These are phyloP conservation scores for Geoglossum glabrum DNA, from an alignment of 495 filamentous ascomycete genomes.

Conservation along the genomic window DNA sequence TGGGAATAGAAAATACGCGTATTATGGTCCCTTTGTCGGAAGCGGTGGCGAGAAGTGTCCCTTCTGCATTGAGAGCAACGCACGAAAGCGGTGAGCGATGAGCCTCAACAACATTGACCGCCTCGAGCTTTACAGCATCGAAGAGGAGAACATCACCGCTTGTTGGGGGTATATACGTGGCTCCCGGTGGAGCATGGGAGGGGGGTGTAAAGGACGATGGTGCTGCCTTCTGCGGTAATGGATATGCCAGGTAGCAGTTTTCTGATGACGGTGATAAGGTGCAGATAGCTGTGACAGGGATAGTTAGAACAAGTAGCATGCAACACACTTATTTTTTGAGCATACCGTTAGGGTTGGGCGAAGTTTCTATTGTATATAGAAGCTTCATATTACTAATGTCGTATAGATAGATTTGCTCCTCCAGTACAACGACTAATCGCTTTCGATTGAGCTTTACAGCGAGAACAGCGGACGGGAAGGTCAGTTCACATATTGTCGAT, in stretches of 20 bases:
- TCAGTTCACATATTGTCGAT: slow-evolving; percentile 96
- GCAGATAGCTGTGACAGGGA: slow-evolving; percentile 46
- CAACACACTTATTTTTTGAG: neutral
- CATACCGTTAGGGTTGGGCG: slow-evolving; percentile 67
- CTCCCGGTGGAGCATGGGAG: slow-evolving; percentile 66
- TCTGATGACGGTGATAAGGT: slow-evolving; percentile 89
- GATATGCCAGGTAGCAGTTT: slow-evolving; percentile 83
- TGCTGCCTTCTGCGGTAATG: slow-evolving; percentile 60
- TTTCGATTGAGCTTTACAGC: slow-evolving; percentile 88
- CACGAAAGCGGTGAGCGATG: slow-evolving; percentile 82
- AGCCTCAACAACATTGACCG: slow-evolving; percentile 83
- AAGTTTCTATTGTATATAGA: slow-evolving; percentile 74
- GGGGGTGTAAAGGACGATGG: slow-evolving; percentile 44
- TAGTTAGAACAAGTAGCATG: neutral
- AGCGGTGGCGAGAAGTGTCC: slow-evolving; percentile 82
- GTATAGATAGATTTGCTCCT: slow-evolving; percentile 92
- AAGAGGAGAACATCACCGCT: slow-evolving; percentile 87
- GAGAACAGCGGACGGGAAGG: slow-evolving; percentile 82
- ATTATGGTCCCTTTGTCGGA: slow-evolving; percentile 97
- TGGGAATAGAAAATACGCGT: slow-evolving; percentile 76
- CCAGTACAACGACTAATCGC: slow-evolving; percentile 75
- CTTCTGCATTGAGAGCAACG: slow-evolving; percentile 78
- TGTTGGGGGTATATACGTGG: slow-evolving; percentile 54
- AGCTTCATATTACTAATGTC: slow-evolving; percentile 97
- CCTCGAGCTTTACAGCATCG: slow-evolving; percentile 67